Percentiles rank a stretch among this genome's conserved stretches.
These are phyloP conservation scores for Candida railenensis DNA, from an alignment of 805 yeast genomes.

Conservation along the genomic window DNA sequence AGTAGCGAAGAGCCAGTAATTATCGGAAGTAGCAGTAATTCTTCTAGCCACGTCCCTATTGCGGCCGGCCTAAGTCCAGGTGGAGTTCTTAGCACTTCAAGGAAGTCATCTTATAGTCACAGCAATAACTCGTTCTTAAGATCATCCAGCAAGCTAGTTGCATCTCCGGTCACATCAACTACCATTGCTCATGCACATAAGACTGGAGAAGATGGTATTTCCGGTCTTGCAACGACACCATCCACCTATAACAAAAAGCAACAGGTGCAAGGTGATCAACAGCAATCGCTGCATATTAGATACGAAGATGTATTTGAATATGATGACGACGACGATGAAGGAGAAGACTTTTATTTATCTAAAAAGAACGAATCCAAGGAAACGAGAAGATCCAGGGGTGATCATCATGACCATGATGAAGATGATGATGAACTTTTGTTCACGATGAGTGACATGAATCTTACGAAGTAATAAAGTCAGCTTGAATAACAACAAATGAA, in stretches of 20 bases:
- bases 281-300: slow-evolving; percentile 16
- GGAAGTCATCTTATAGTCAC: background rate
- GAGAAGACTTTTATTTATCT: slow-evolving; percentile 16
- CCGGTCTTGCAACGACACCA: slow-evolving; percentile 37
- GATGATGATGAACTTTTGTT: slow-evolving; percentile 64
- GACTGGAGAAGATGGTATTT: slow-evolving; percentile 13
- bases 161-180: slow-evolving; percentile 23
- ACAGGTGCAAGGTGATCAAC: no score
- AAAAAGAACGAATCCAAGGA: slow-evolving; percentile 1
- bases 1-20: background rate
- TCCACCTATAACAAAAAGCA: slow-evolving; percentile 24
- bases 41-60: background rate
- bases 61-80: background rate
- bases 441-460: slow-evolving; percentile 74
- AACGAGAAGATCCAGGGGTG: background rate
- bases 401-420: slow-evolving; percentile 11
- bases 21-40: background rate
- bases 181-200: slow-evolving; percentile 23
- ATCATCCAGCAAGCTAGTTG: slow-evolving; percentile 13
- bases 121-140: slow-evolving; percentile 17
- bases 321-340: slow-evolving; percentile 46
- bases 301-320: slow-evolving; percentile 45
- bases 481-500: background rate
- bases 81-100: slow-evolving; percentile 3
- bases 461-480: slow-evolving; percentile 28